Evolutionary conservation across 1,284 basidiomycete species (phyloP), one percentile per base, ranked within the genome.

Genomic region (Spongispora temasekensis): DNA sequence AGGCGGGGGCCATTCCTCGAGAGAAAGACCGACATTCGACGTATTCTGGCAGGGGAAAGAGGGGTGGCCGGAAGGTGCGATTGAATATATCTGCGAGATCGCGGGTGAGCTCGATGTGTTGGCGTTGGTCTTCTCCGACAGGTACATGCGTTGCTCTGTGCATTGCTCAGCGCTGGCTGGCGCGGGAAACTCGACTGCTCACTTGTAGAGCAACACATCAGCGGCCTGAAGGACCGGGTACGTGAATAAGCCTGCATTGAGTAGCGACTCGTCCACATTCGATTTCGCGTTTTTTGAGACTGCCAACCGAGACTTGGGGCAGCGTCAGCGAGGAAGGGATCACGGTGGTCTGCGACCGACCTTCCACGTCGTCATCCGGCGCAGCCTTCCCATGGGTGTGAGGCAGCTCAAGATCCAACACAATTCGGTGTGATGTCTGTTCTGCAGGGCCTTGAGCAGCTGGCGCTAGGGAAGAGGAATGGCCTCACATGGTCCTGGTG

Each of bases 331-430:
- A 28, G 17, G 3, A 9, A 50, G 32, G 12, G 2, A 42, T 40
- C 7, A 37, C 4, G 23, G 19, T 42, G 31, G 44, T 19, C 19
- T 46, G n/a, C 27, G 28, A 30, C 80, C 34, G 60, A 90, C 93
- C 84, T 97, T 98, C 95, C 95, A 98, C 0, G 94, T 96, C 2
- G 95, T 97, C 95, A 97, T 97, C 44, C 95, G 79, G 40, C 88
- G 84, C 12, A 98, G 77, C 67, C 88, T 88, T 8, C 95, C 94
- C 50, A 97, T 83, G 0, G 93, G 87, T 0, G 93, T 90, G 42
- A 95, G 77, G 67, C 95, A 97, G 65, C 87, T 93, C 56, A 98
- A 75, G 59, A 95, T 86, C 96, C 96, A 98, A 2, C 90, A 89
- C n/a, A 98, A 78, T 69, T 98, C 94, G 0, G 89, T 83, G 70